These are phyloP conservation scores for Hemisphaericaspora subhashii DNA, from an alignment of 1,139 yeast genomes.

Conservation along the genomic window DNA sequence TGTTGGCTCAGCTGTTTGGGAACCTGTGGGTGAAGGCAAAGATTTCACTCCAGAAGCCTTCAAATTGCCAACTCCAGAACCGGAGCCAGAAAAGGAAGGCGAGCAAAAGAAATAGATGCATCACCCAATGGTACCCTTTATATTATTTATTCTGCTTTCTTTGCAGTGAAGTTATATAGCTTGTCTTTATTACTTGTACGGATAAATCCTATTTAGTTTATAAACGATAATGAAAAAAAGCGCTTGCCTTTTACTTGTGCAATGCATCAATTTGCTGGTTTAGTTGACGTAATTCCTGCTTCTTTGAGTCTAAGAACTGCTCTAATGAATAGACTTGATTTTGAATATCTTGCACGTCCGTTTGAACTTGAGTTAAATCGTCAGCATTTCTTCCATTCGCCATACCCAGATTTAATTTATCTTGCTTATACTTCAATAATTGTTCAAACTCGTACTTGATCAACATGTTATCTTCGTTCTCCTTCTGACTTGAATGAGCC, in stretches of 20 bases:
- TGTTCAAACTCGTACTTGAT: conserved; percentile 78
- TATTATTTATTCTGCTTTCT: not conserved
- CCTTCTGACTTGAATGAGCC: conserved; percentile 29
- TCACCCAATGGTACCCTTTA: not conserved
- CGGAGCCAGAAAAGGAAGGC: conserved; percentile 59
- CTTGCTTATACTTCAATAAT: conserved; percentile 70
- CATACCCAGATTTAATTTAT: conserved; percentile 17
- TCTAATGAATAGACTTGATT: conserved; percentile 63
- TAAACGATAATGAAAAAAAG: not conserved
- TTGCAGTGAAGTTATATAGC: conserved; percentile 1
- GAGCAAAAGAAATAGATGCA: conserved; percentile 25
- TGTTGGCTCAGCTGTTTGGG: conserved; percentile 89
- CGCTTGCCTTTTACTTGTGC: conserved; percentile 11
- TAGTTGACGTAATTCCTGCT: conserved; percentile 49
- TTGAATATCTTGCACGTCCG: conserved; percentile 64
- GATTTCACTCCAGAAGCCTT: conserved; percentile 80
- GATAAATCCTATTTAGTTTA: conserved; percentile 1
- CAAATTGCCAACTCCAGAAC: conserved; percentile 80
- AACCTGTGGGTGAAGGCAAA: conserved; percentile 85
- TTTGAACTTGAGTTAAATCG: conserved; percentile 44
- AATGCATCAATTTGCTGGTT: conserved; percentile 40
- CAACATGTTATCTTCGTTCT: conserved; percentile 30
- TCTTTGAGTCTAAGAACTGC: conserved; percentile 53
- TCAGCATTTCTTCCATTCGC: conserved; percentile 14
- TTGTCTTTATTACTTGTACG: conserved; percentile 1